Evolutionary conservation across 179 eudicot species (phyloP).

Genomic region (Nepenthes alata): DNA sequence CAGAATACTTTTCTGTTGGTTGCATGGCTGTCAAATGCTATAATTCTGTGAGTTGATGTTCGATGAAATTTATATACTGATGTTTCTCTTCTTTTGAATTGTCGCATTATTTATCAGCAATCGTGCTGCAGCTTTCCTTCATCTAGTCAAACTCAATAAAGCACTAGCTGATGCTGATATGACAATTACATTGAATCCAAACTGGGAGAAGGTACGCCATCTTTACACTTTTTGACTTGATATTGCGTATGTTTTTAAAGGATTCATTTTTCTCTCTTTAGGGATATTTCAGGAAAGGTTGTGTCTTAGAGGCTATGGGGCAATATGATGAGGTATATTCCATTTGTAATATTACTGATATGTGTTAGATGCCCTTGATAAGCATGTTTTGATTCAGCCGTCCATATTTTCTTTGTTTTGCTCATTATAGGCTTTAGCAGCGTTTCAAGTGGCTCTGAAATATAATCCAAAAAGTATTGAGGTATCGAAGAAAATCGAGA

Average conservation of each 20-base stretch:
- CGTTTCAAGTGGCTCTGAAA: slow-evolving; percentile 65
- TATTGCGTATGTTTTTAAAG: slow-evolving; percentile 1
- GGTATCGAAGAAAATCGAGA: slow-evolving; percentile 81
- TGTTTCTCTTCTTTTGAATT: background rate
- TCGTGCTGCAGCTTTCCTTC: slow-evolving; percentile 96
- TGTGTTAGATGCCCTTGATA: no score
- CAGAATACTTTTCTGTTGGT: no score
- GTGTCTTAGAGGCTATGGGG: slow-evolving; percentile 88
- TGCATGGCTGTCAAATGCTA: no score
- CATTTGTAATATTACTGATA: background rate
- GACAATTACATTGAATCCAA: slow-evolving; percentile 66
- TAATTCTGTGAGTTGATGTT: background rate
- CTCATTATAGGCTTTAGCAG: slow-evolving; percentile 58
- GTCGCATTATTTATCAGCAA: slow-evolving; percentile 38
- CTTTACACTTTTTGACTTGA: background rate
- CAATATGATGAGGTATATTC: slow-evolving; percentile 62
- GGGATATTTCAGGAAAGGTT: slow-evolving; percentile 98
- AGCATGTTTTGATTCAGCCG: background rate
- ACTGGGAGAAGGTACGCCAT: slow-evolving; percentile 81
- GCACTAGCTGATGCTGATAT: slow-evolving; percentile 95
- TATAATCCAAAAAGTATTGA: slow-evolving; percentile 80
- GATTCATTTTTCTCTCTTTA: slow-evolving; percentile 17
- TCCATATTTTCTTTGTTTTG: background rate
- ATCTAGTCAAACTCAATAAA: slow-evolving; percentile 79
- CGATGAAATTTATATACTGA: no score